These are phyloP conservation scores for Euphorbia celastroides DNA, from an alignment of 441 rosid genomes.

Conservation along the genomic window DNA sequence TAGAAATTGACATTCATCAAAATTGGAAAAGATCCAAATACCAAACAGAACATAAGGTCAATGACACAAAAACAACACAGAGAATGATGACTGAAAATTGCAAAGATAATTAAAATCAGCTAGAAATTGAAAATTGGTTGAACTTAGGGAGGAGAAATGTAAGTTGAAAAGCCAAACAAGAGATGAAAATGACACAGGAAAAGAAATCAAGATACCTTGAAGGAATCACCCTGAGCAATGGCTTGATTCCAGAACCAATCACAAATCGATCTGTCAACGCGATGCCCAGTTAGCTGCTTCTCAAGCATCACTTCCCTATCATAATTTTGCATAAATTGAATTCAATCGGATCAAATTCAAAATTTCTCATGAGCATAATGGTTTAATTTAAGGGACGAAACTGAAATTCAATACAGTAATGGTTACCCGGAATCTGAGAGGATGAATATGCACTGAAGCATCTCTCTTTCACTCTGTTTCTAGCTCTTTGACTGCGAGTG, in stretches of 20 bases:
- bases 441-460: constrained; percentile 94
- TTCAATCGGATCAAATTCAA: background rate
- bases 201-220: constrained; percentile 36
- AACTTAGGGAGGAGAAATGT: constrained; percentile 19
- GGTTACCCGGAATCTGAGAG: constrained; percentile 86
- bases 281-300: constrained; percentile 94
- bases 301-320: constrained; percentile 92
- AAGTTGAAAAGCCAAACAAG: constrained; percentile 8
- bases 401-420: background rate
- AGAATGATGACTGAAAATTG: background rate
- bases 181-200: background rate
- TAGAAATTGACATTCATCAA: too few relatives aligned
- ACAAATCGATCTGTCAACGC: constrained; percentile 91
- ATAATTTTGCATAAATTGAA: background rate
- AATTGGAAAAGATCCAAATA: too few relatives aligned
- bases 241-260: constrained; percentile 91
- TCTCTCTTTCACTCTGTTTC: constrained; percentile 20
- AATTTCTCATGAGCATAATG: background rate
- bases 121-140: constrained; percentile 2
- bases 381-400: background rate
- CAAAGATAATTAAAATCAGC: background rate
- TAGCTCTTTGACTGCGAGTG: background rate
- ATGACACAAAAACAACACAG: background rate
- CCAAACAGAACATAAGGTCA: background rate
- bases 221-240: constrained; percentile 61